Conservation (phyloP, 805 yeast species). For the Wickerhamiella brachini region DNA sequence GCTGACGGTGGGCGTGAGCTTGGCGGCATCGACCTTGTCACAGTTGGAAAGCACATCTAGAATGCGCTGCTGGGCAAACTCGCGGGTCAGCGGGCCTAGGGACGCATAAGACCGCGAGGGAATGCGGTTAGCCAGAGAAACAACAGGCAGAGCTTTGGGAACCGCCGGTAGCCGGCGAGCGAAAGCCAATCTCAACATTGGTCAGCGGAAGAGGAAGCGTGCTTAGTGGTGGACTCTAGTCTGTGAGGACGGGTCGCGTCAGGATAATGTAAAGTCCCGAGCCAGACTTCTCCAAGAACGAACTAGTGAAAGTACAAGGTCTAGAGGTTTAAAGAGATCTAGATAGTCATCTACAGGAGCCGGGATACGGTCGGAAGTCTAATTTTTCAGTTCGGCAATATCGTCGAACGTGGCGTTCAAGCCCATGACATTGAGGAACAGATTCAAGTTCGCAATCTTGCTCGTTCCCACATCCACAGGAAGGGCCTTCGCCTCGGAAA, state of each 20-base stretch:
- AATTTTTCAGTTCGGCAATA: constrained; percentile 53
- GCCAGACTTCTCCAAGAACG: too few species aligned
- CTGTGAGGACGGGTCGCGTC: too few species aligned
- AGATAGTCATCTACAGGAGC: neutral
- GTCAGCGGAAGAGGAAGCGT: neutral
- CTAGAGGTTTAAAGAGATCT: too few species aligned
- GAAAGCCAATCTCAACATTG: constrained; percentile 3
- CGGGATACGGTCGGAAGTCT: neutral
- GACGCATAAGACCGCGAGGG: constrained; percentile 38
- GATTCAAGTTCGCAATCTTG: constrained; percentile 65
- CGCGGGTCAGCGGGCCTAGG: constrained; percentile 49
- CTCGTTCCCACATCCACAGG: constrained; percentile 39
- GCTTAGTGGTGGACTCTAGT: neutral
- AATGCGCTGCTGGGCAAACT: constrained; percentile 71
- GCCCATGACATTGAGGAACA: constrained; percentile 94
- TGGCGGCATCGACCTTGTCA: constrained; percentile 34
- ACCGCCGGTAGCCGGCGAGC: neutral
- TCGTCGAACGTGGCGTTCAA: constrained; percentile 82
- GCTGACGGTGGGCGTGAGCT: constrained; percentile 29
- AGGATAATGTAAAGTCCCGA: too few species aligned
- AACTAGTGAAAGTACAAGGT: too few species aligned
- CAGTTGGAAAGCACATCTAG: constrained; percentile 58
- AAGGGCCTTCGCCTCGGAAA: constrained; percentile 54
- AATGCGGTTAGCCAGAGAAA: constrained; percentile 8
- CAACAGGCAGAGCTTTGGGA: constrained; percentile 1